phyloP scores from a whole-genome alignment of 495 filamentous ascomycete genomes.

The Staphylotrichum tortipilum region DNA sequence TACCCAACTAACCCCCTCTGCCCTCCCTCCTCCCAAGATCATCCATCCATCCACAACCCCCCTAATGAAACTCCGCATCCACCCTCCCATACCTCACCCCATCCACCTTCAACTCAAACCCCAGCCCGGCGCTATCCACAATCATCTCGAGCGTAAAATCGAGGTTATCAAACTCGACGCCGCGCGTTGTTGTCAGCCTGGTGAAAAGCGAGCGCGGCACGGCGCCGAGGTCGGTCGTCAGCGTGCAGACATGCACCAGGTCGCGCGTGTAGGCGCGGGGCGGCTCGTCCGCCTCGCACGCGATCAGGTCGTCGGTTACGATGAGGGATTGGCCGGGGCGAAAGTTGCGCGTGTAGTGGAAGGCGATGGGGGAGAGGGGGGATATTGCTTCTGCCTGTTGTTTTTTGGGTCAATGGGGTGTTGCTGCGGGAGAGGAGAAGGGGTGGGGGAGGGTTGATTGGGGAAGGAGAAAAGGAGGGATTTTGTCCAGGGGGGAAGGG shows the following conservation, averaged over 20 bases:
- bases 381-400: conserved; percentile 57
- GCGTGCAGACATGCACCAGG: conserved; percentile 61
- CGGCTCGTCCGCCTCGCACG: conserved; percentile 55
- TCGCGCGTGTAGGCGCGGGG: conserved; percentile 48
- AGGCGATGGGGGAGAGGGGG: conserved; percentile 56
- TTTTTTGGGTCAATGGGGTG: background rate
- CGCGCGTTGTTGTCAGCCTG: conserved; percentile 58
- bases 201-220: conserved; percentile 61
- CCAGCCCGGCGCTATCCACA: conserved; percentile 60
- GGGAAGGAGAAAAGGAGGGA: background rate
- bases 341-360: conserved; percentile 75
- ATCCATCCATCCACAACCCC: background rate
- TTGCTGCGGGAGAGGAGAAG: background rate
- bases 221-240: conserved; percentile 63
- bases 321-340: conserved; percentile 54
- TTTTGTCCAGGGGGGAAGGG: background rate
- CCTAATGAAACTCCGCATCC: conserved; percentile 59
- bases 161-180: conserved; percentile 65
- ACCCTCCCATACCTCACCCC: conserved; percentile 63
- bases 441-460: background rate
- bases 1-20: background rate
- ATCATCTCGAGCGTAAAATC: conserved; percentile 71
- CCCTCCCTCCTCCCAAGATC: background rate
- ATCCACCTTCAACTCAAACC: conserved; percentile 67
- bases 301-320: conserved; percentile 67